A percentile compares a stretch with the other conserved stretches of the same genome.
Conservation (phyloP, 75 land plant genomes). For the Larix kaempferi region DNA sequence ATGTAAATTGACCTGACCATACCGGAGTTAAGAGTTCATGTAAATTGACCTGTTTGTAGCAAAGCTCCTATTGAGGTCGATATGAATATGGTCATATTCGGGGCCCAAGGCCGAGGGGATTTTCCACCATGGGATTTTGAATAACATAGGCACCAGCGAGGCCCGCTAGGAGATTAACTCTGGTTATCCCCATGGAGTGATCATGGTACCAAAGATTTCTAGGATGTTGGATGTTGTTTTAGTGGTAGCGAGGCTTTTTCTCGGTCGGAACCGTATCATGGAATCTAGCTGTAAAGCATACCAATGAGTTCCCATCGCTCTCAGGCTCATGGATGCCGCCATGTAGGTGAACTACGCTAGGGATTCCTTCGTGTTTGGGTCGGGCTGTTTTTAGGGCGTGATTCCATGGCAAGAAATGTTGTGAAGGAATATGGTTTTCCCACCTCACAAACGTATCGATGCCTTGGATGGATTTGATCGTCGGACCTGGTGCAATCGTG, state of each 20-base stretch:
- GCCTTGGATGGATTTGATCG: slow-evolving; percentile 19
- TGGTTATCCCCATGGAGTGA: slow-evolving; percentile 32
- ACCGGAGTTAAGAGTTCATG: slow-evolving; percentile 50
- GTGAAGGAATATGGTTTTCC: slow-evolving; percentile 48
- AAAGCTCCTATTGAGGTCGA: slow-evolving; percentile 61
- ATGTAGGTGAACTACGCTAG: slow-evolving; percentile 33
- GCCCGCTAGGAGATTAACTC: slow-evolving; percentile 30
- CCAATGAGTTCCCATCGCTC: slow-evolving; percentile 22
- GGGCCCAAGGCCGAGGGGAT: slow-evolving; percentile 35
- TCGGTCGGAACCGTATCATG: slow-evolving; percentile 19
- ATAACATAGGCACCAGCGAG: slow-evolving; percentile 33
- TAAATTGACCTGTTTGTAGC: slow-evolving; percentile 51
- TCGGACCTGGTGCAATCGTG: slow-evolving; percentile 33
- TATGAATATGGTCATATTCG: slow-evolving; percentile 44
- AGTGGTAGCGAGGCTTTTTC: slow-evolving; percentile 13
- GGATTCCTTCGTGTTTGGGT: slow-evolving; percentile 18
- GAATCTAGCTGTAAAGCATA: slow-evolving; percentile 25
- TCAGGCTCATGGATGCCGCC: slow-evolving; percentile 25
- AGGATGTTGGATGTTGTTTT: slow-evolving; percentile 20
- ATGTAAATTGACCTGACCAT: too few relatives aligned
- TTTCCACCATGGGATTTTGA: slow-evolving; percentile 39
- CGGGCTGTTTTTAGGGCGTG: slow-evolving; percentile 36
- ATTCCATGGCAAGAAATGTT: slow-evolving; percentile 75
- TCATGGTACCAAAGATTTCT: slow-evolving; percentile 41
- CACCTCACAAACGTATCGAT: slow-evolving; percentile 13